phyloP scores from a whole-genome alignment of 768 basidiomycete genomes.

The Gloeostereum incarnatum region DNA sequence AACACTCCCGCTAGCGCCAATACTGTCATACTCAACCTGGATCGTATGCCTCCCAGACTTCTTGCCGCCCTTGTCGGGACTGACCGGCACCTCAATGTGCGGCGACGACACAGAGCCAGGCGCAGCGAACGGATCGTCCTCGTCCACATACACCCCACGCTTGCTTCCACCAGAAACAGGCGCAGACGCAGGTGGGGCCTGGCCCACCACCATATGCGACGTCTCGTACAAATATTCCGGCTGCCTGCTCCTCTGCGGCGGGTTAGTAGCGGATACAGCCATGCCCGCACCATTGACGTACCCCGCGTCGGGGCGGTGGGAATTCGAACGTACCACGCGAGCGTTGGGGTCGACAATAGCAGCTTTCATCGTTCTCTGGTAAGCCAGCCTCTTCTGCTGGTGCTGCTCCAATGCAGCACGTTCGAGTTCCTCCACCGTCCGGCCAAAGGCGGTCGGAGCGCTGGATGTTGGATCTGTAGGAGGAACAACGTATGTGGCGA shows the following conservation, averaged over 20 bases:
- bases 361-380: conserved; percentile 72
- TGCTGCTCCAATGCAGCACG: conserved; percentile 75
- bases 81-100: conserved; percentile 13
- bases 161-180: conserved; percentile 8
- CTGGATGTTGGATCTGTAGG: conserved; percentile 17
- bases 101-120: conserved; percentile 18
- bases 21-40: conserved; percentile 82
- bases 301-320: conserved; percentile 43
- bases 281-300: conserved; percentile 20
- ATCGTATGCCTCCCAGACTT: conserved; percentile 84
- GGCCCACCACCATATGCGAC: neutral
- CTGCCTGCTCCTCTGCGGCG: conserved; percentile 46
- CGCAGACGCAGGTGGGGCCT: neutral
- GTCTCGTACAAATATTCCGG: conserved; percentile 72
- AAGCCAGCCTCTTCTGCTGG: conserved; percentile 71
- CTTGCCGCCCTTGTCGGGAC: conserved; percentile 29
- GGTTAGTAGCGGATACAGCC: conserved; percentile 25
- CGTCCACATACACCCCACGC: conserved; percentile 28
- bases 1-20: conserved; percentile 28
- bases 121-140: conserved; percentile 71
- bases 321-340: conserved; percentile 35
- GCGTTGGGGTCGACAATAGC: conserved; percentile 24
- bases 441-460: conserved; percentile 43
- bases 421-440: conserved; percentile 73
- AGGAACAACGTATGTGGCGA: conserved; percentile 48